A percentile compares a stretch with the other conserved stretches of the same genome.
Conservation (phyloP, 2,329 filamentous ascomycete genomes). For the Metarhizium rileyi region DNA sequence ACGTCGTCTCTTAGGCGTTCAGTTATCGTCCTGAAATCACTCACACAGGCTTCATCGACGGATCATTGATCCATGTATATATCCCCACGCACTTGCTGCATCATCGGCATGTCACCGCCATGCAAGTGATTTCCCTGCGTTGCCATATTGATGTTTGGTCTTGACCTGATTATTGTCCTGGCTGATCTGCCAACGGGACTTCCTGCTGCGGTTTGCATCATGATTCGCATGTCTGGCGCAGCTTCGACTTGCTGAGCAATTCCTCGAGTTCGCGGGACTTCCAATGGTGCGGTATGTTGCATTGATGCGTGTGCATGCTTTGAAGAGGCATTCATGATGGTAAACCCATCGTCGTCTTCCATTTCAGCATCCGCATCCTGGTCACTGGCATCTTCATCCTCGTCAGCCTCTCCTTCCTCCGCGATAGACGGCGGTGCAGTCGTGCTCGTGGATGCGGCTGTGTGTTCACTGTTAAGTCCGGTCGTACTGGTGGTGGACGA, state of each 20-base stretch:
- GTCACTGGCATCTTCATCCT: slow-evolving; percentile 25
- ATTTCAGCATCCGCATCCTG: slow-evolving; percentile 39
- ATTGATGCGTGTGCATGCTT: slow-evolving; percentile 27
- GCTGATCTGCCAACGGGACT: slow-evolving; percentile 25
- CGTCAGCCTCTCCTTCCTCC: slow-evolving; percentile 15
- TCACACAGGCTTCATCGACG: not conserved
- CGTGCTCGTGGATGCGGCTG: slow-evolving; percentile 20
- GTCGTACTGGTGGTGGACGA: slow-evolving; percentile 27
- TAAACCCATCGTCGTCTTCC: slow-evolving; percentile 49
- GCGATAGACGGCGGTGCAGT: slow-evolving; percentile 31
- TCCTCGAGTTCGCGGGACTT: slow-evolving; percentile 32
- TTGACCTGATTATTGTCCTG: slow-evolving; percentile 33
- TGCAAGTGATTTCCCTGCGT: slow-evolving; percentile 31
- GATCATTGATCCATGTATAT: slow-evolving; percentile 39
- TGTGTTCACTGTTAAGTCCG: slow-evolving; percentile 24
- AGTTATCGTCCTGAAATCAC: not conserved
- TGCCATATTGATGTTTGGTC: slow-evolving; percentile 36
- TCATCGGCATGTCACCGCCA: slow-evolving; percentile 34
- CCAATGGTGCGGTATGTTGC: slow-evolving; percentile 31
- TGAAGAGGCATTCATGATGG: slow-evolving; percentile 36
- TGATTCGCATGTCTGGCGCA: slow-evolving; percentile 28
- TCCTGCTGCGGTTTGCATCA: slow-evolving; percentile 31
- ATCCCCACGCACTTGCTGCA: slow-evolving; percentile 36
- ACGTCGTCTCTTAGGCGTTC: not conserved
- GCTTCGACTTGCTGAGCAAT: slow-evolving; percentile 23